These are phyloP conservation scores for Diphasiastrum complanatum DNA, from an alignment of 83 land plant species.

Conservation along the genomic window DNA sequence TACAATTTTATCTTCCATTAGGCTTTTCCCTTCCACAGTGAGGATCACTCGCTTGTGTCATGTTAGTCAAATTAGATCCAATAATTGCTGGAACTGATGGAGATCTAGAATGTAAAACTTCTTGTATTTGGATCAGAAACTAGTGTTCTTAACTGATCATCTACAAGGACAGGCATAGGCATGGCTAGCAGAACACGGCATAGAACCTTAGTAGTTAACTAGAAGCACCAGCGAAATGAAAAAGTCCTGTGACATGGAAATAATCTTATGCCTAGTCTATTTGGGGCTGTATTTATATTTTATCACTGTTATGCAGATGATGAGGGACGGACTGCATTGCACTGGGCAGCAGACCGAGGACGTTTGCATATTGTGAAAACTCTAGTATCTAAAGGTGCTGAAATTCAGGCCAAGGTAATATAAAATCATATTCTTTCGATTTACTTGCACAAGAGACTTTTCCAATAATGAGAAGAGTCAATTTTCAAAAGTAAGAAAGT, in stretches of 20 bases:
- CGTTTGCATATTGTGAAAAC: slow-evolving; percentile 42
- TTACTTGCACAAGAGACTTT: too few relatives aligned
- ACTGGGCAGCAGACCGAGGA: slow-evolving; percentile 95
- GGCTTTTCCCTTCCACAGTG: too few relatives aligned
- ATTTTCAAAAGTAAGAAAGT: too few relatives aligned
- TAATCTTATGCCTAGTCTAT: not conserved
- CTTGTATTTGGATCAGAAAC: too few relatives aligned
- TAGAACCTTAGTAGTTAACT: too few relatives aligned
- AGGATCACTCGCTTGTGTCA: too few relatives aligned
- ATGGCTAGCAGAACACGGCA: too few relatives aligned
- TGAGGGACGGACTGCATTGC: slow-evolving; percentile 87
- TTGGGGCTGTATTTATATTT: slow-evolving; percentile 3
- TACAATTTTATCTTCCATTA: too few relatives aligned
- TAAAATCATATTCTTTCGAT: too few relatives aligned
- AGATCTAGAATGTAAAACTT: not conserved
- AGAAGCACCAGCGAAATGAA: not conserved
- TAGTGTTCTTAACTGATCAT: too few relatives aligned
- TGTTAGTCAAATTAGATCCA: not conserved
- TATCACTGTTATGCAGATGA: slow-evolving; percentile 48
- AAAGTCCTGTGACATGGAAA: slow-evolving; percentile 7
- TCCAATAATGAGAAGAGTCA: too few relatives aligned
- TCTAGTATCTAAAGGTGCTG: slow-evolving; percentile 58
- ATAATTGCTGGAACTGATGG: not conserved
- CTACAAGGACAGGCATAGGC: too few relatives aligned
- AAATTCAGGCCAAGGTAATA: slow-evolving; percentile 66